Conservation (phyloP, 495 filamentous ascomycete species). For the Lasiosphaeris hirsuta region DNA sequence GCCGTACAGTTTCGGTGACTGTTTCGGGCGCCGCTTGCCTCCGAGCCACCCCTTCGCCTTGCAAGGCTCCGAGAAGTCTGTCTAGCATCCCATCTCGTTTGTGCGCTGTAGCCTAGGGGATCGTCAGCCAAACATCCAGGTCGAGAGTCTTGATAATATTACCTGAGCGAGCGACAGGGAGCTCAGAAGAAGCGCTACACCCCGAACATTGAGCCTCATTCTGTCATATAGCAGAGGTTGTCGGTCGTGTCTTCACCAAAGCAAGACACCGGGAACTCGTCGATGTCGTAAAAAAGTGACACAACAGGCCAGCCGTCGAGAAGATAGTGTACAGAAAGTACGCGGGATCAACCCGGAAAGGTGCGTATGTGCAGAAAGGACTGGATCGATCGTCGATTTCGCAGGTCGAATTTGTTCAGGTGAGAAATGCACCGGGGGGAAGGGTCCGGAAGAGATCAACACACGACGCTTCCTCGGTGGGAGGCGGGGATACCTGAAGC, state of each 20-base stretch:
- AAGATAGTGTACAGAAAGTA: background rate
- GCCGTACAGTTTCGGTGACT: constrained; percentile 39
- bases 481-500: constrained; percentile 15
- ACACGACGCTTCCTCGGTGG: background rate
- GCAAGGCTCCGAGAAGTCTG: constrained; percentile 24
- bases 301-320: constrained; percentile 23
- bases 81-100: constrained; percentile 30
- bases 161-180: constrained; percentile 41
- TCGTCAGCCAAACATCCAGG: background rate
- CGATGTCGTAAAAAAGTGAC: constrained; percentile 10
- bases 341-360: constrained; percentile 36
- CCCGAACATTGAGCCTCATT: constrained; percentile 37
- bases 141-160: constrained; percentile 5
- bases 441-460: constrained; percentile 8
- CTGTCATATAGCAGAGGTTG: constrained; percentile 21
- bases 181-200: constrained; percentile 34
- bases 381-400: constrained; percentile 7
- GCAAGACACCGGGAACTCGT: constrained; percentile 8
- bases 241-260: constrained; percentile 11
- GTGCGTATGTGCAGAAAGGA: constrained; percentile 15
- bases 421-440: background rate
- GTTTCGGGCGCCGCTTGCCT: constrained; percentile 24
- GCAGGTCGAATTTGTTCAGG: background rate
- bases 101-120: constrained; percentile 36
- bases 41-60: constrained; percentile 13